Percentiles rank a stretch among this genome's conserved stretches.
These are phyloP conservation scores for Phaffia australis DNA, from an alignment of 768 basidiomycete species.

Conservation along the genomic window DNA sequence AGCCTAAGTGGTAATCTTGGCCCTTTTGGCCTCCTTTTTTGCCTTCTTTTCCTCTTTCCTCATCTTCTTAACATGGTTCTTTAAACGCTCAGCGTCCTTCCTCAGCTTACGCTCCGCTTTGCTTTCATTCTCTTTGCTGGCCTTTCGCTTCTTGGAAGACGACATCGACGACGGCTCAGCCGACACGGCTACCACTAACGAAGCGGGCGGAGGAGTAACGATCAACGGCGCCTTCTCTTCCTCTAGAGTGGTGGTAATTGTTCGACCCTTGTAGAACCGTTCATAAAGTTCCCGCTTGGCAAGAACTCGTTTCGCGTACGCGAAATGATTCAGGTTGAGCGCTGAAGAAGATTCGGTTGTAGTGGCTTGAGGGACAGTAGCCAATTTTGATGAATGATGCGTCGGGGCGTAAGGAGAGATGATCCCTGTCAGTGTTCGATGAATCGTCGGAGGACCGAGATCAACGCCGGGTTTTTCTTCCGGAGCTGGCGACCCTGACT, in stretches of 20 bases:
- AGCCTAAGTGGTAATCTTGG: too few relatives aligned
- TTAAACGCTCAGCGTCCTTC: background rate
- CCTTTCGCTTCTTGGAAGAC: background rate
- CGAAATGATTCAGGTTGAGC: conserved; percentile 47
- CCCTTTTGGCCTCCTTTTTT: background rate
- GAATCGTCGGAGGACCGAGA: conserved; percentile 35
- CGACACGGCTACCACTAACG: background rate
- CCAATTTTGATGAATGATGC: conserved; percentile 45
- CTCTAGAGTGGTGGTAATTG: conserved; percentile 30
- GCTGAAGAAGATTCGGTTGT: conserved; percentile 26
- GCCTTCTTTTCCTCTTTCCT: conserved; percentile 4
- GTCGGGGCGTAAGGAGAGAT: conserved; percentile 58
- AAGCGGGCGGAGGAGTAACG: background rate
- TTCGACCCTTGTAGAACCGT: conserved; percentile 66
- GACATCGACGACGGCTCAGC: background rate
- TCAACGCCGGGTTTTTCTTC: conserved; percentile 14
- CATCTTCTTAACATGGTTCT: background rate
- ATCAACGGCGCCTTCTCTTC: background rate
- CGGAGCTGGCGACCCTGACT: conserved; percentile 11
- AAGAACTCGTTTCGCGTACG: conserved; percentile 62
- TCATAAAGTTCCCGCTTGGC: conserved; percentile 67
- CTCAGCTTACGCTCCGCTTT: conserved; percentile 1
- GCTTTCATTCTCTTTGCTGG: background rate
- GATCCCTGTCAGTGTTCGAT: conserved; percentile 63
- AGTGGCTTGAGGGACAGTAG: conserved; percentile 31